A percentile compares a stretch with the other conserved stretches of the same genome.
Evolutionary conservation across 2,329 filamentous ascomycete species (phyloP).

Genomic region (Trichophyton rubrum): DNA sequence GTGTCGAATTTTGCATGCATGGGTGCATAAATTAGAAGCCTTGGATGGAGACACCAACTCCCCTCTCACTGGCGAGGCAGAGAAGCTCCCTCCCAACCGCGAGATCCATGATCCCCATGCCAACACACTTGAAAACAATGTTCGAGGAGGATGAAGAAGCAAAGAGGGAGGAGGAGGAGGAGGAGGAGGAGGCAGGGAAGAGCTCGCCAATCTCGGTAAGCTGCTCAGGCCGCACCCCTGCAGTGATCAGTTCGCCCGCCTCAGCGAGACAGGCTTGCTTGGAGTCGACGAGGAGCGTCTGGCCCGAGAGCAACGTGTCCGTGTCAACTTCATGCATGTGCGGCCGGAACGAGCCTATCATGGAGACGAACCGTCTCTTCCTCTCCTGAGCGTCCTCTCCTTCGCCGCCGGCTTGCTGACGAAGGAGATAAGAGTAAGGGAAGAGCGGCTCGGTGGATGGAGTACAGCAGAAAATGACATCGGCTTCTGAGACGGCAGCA

Average conservation of each 20-base stretch:
- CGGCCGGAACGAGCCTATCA: constrained; percentile 45
- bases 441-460: constrained; percentile 37
- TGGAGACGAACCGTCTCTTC: constrained; percentile 35
- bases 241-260: constrained; percentile 36
- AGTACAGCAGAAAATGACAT: constrained; percentile 41
- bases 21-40: constrained; percentile 23
- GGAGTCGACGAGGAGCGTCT: constrained; percentile 55
- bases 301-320: constrained; percentile 39
- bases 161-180: background rate
- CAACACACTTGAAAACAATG: constrained; percentile 40
- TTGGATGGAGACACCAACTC: constrained; percentile 25
- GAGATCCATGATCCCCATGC: constrained; percentile 41
- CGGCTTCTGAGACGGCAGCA: constrained; percentile 22
- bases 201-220: constrained; percentile 35
- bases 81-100: constrained; percentile 33
- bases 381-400: background rate
- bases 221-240: constrained; percentile 25
- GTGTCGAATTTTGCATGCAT: background rate
- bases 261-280: constrained; percentile 35
- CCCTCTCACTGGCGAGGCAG: constrained; percentile 23
- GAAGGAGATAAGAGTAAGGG: constrained; percentile 24
- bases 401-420: background rate
- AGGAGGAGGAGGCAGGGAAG: constrained; percentile 12
- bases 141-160: background rate
- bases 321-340: constrained; percentile 41